Evolutionary conservation across 176 grass and related monocot genomes (phyloP).

Genomic region (Ensete ventricosum): DNA sequence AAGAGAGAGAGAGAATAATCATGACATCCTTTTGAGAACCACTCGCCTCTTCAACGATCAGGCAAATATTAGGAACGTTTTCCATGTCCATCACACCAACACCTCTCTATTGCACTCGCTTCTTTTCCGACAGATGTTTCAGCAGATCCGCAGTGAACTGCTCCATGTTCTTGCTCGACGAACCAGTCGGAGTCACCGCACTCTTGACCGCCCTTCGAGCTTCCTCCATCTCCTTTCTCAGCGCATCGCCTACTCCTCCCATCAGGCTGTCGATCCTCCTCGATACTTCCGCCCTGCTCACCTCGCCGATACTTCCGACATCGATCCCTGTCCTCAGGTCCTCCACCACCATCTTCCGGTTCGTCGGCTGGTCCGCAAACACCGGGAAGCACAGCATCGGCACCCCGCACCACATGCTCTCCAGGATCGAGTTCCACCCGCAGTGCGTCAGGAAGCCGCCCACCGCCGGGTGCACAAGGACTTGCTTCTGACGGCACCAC

Average conservation of each 20-base stretch:
- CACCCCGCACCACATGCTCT: conserved; percentile 50
- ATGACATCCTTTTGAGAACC: no score
- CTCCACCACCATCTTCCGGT: conserved; percentile 33
- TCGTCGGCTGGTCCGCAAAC: conserved; percentile 58
- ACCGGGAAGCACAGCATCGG: conserved; percentile 75
- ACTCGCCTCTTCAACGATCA: no score
- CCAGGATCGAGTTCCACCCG: conserved; percentile 74
- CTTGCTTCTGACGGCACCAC: conserved; percentile 71
- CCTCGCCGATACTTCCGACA: conserved; percentile 35
- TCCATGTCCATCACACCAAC: background rate
- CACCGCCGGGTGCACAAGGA: conserved; percentile 37
- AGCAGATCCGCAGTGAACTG: conserved; percentile 41
- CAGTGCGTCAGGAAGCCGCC: conserved; percentile 63
- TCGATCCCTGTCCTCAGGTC: conserved; percentile 44
- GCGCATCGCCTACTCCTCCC: conserved; percentile 22
- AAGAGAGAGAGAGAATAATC: no score
- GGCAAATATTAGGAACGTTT: no score
- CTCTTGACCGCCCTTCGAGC: conserved; percentile 22
- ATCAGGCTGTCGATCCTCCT: conserved; percentile 30
- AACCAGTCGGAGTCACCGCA: conserved; percentile 31
- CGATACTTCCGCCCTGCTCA: conserved; percentile 30
- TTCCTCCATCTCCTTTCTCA: conserved; percentile 30
- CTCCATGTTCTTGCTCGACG: conserved; percentile 47
- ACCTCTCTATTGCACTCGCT: background rate
- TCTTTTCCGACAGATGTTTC: background rate